These are phyloP conservation scores for Haplographium delicatum DNA, from an alignment of 495 filamentous ascomycete genomes.

Conservation along the genomic window DNA sequence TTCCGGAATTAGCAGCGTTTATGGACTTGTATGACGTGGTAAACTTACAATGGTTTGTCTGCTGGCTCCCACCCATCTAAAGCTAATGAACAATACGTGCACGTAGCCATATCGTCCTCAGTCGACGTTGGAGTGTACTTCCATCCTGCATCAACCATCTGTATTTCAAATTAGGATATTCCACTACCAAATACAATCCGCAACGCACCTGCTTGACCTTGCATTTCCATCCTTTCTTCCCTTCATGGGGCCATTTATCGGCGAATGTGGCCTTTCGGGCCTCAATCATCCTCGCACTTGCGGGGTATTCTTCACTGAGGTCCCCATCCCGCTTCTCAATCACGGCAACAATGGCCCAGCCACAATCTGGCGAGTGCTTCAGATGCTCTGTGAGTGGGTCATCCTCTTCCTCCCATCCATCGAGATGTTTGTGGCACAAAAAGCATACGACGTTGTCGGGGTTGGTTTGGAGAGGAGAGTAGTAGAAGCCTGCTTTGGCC, in stretches of 20 bases:
- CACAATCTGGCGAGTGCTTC: constrained; percentile 72
- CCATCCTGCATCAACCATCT: constrained; percentile 93
- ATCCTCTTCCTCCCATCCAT: constrained; percentile 86
- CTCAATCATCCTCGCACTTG: constrained; percentile 58
- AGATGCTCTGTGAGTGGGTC: constrained; percentile 78
- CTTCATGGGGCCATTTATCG: constrained; percentile 79
- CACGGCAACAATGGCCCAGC: constrained; percentile 77
- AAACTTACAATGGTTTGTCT: constrained; percentile 74
- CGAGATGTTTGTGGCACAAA: constrained; percentile 69
- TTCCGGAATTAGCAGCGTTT: constrained; percentile 33
- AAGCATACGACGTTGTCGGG: constrained; percentile 91
- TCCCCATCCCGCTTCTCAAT: constrained; percentile 64
- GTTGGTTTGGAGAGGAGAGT: constrained; percentile 62
- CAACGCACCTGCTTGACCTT: constrained; percentile 72
- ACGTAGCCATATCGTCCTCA: constrained; percentile 77
- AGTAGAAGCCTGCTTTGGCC: constrained; percentile 87
- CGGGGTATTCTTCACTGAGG: constrained; percentile 64
- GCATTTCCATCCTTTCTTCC: constrained; percentile 81
- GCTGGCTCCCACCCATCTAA: constrained; percentile 90
- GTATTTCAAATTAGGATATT: constrained; percentile 22
- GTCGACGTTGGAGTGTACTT: constrained; percentile 81
- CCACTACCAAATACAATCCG: neutral
- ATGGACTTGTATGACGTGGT: constrained; percentile 12
- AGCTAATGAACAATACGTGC: constrained; percentile 78
- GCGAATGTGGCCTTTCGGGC: constrained; percentile 79